Evolutionary conservation across 148 eudicot genomes (phyloP).

Genomic region (Heliamphora exappendiculata): DNA sequence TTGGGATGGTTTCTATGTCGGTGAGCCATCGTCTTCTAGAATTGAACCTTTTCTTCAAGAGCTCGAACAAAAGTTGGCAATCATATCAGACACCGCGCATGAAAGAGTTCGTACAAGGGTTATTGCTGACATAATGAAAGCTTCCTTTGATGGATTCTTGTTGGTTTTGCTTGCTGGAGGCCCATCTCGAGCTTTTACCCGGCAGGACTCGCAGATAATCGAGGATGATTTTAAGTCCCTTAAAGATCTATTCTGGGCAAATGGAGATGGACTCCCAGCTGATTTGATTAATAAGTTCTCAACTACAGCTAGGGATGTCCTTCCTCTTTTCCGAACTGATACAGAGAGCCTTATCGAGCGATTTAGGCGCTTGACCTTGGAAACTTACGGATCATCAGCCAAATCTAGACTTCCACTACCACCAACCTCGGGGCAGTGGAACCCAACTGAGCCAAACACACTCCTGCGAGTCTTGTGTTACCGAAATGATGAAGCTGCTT

Average conservation of each 20-base stretch:
- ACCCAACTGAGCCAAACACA: conserved; percentile 79
- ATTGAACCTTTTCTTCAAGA: conserved; percentile 83
- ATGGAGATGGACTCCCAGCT: conserved; percentile 81
- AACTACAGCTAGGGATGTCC: conserved; percentile 64
- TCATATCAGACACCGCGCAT: conserved; percentile 49
- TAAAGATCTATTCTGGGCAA: conserved; percentile 83
- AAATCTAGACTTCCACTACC: conserved; percentile 81
- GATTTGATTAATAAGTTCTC: conserved; percentile 75
- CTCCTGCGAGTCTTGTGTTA: conserved; percentile 85
- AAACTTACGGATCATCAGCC: conserved; percentile 73
- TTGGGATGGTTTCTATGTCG: conserved; percentile 82
- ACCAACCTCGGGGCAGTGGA: conserved; percentile 91
- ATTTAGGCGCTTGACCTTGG: conserved; percentile 60
- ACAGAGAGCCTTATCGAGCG: conserved; percentile 70
- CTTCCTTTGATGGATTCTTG: conserved; percentile 86
- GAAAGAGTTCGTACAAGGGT: conserved; percentile 80
- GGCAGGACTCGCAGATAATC: conserved; percentile 58
- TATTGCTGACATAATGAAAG: conserved; percentile 82
- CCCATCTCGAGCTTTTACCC: conserved; percentile 69
- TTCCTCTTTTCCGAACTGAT: conserved; percentile 73
- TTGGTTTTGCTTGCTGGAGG: conserved; percentile 93
- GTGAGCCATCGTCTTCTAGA: conserved; percentile 74
- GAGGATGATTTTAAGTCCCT: conserved; percentile 81
- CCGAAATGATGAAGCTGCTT: conserved; percentile 76
- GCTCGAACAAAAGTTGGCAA: conserved; percentile 54